Base-by-base conservation (phyloP, 192 early-diverging fungal species). In the Umbelopsis isabellina region DNA sequence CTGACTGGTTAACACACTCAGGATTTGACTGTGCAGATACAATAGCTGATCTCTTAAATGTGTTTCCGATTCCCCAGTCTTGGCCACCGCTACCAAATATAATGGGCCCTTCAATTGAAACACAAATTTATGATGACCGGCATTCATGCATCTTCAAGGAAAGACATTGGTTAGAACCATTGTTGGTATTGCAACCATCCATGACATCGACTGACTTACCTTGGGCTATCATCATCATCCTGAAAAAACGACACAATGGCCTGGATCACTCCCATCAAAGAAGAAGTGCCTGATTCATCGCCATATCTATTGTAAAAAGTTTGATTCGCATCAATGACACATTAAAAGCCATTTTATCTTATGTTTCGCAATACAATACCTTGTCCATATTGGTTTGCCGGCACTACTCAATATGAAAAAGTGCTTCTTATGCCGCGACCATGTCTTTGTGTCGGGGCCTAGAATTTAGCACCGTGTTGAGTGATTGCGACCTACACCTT, bases 371-470 rank as follows among this genome's bases (percentile, higher is more conserved):
- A 1, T 30, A 21, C 1, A 23, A 2, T 73, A 89, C 84, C 96
- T 84, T 45, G 90, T 89, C 82, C 94, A 99, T 10, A 99, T 92
- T 15, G 97, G 95, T 78, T 99, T 99, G 20, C 97, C 97, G 5
- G 94, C 92, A 71, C 87, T 91, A 82, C 92, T 93, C 15, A 99
- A 84, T 10, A 99, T 91, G 71, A 99, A 93, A 69, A 96, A 96
- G 71, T 99, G 95, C 68, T 93, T 94, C 41, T 83, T 81, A 48
- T 89, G 88, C 15, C 72, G 74, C 4, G 82, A 64, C 90, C 90
- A 91, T 4, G 73, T 65, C 33, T 82, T 48, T 16, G 73, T 61
- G 30, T 73, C 69, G 47, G 75, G 76, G 44, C 80, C 83, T 78
- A 68, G 18, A 37, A 45, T 25, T 45, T 10, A 64, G 25, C 25